Conservation (phyloP, 2,329 filamentous ascomycete genomes). For the Dactylellina drechsleri region DNA sequence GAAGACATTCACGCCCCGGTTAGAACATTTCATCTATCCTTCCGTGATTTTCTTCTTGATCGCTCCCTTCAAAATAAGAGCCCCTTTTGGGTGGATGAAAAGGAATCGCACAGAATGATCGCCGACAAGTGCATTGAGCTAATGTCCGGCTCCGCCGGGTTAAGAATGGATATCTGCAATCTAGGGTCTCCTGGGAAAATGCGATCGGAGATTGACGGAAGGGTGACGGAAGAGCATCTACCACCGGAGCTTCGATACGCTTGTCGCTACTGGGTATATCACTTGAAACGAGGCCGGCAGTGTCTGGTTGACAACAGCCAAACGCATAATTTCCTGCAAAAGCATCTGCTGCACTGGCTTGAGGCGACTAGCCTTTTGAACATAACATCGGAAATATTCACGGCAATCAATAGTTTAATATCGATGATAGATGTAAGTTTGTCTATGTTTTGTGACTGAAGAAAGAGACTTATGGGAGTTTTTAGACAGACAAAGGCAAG, state of each 20-base stretch:
- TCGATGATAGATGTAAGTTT: conserved; percentile 27
- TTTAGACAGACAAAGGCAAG: not conserved
- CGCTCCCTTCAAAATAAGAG: conserved; percentile 1
- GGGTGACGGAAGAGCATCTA: conserved; percentile 3
- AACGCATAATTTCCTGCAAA: conserved; percentile 59
- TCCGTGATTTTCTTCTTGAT: conserved; percentile 41
- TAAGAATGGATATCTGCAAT: conserved; percentile 28
- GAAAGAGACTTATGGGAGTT: not conserved
- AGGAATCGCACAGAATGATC: conserved; percentile 14
- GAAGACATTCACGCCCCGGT: conserved; percentile 4
- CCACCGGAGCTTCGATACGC: conserved; percentile 58
- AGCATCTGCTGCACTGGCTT: conserved; percentile 61
- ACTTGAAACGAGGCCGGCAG: conserved; percentile 58
- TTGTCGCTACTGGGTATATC: conserved; percentile 61
- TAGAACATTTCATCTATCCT: conserved; percentile 38
- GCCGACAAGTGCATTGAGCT: conserved; percentile 19
- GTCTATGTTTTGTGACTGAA: not conserved
- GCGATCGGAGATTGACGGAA: conserved; percentile 21
- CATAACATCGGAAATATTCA: too few relatives aligned
- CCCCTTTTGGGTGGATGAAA: conserved; percentile 28
- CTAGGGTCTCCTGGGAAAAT: conserved; percentile 6
- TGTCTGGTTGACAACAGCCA: conserved; percentile 58
- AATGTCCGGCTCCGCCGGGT: conserved; percentile 5
- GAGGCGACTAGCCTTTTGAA: conserved; percentile 61
- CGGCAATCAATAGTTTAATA: not conserved